These are phyloP conservation scores for Chlorociboria aeruginascens DNA, from an alignment of 495 filamentous ascomycete species.

Conservation along the genomic window DNA sequence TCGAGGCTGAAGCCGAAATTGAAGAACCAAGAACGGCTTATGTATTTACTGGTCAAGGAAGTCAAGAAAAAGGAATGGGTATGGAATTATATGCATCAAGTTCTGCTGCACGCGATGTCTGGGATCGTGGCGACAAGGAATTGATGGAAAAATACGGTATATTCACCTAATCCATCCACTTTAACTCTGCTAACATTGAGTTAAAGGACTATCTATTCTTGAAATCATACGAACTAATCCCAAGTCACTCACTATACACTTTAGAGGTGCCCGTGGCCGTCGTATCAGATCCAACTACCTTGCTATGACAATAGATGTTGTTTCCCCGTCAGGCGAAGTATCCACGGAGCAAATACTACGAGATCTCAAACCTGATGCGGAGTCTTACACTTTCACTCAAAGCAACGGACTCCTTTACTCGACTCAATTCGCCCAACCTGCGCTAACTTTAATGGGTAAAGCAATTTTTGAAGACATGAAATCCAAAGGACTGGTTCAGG, in stretches of 20 bases:
- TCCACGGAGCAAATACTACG: constrained; percentile 13
- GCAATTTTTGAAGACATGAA: constrained; percentile 24
- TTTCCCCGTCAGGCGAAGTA: constrained; percentile 8
- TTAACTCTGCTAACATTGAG: background rate
- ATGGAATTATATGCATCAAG: constrained; percentile 29
- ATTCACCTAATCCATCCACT: background rate
- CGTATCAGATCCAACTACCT: constrained; percentile 28
- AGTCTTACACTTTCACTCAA: constrained; percentile 25
- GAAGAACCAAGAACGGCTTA: constrained; percentile 28
- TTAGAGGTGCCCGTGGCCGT: constrained; percentile 26
- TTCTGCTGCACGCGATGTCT: constrained; percentile 23
- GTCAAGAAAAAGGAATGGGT: constrained; percentile 30
- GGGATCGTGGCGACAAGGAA: constrained; percentile 28
- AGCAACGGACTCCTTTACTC: constrained; percentile 25
- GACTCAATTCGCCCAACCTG: constrained; percentile 33
- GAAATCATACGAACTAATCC: constrained; percentile 31
- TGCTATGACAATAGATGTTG: constrained; percentile 15
- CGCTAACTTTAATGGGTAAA: constrained; percentile 26
- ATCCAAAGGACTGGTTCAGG: constrained; percentile 16
- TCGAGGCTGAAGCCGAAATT: constrained; percentile 25
- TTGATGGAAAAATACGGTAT: constrained; percentile 27
- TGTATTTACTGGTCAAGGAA: constrained; percentile 34
- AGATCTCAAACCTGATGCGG: constrained; percentile 16
- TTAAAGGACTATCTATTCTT: constrained; percentile 18
- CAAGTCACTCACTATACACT: constrained; percentile 28